Base-by-base conservation (phyloP, 2,329 filamentous ascomycete species). In the Catunica adiposa region DNA sequence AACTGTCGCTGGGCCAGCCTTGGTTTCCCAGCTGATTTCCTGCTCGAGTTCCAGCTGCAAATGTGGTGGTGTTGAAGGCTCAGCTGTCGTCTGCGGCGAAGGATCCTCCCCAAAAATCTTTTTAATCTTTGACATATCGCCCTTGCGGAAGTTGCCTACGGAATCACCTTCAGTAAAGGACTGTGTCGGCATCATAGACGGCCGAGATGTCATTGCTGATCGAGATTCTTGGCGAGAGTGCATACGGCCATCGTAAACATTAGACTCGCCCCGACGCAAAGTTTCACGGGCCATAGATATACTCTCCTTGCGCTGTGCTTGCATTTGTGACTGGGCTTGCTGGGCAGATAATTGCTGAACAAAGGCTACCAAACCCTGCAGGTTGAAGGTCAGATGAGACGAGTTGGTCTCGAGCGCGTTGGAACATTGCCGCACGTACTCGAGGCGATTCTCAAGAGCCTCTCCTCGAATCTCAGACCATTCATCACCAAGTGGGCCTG, bases 401-500 rank as follows among this genome's bases (percentile, higher is more conserved):
- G 89, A 84, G 62, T 86, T 89, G 20, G 83, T 86, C 66, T 97
- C 89, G 17, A 98, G 73, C 50, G 90, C 85, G 62, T 84, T 80
- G 8, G 83, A 81, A 59, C 87, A 85, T 58, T 80, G 76, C 54
- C 84, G 80, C 58, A 96, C 88, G 60, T 86, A 83, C 60, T 84
- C 85, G 25, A 97, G 69, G 22, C 92, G 82, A 61, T 87, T 87
- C 64, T 96, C 90, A 29, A 98, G 73, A 6, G 89, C 86, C 65
- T 94, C 88, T 1, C 89, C 88, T 46, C 89, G 82, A n/a, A 89
- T 75, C 66, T 95, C 89, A 3, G 89, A 81, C 92, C 92, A 98
- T 69, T 98, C 92, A 65, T 98, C 92, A 7, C 84, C 86, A 46
- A 98, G 69, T 4, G 92, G 92, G 7, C 87, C 87, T 4, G 89